Base-by-base conservation (phyloP, 352 stramenopile species). In the Globisporangium spinosum region DNA sequence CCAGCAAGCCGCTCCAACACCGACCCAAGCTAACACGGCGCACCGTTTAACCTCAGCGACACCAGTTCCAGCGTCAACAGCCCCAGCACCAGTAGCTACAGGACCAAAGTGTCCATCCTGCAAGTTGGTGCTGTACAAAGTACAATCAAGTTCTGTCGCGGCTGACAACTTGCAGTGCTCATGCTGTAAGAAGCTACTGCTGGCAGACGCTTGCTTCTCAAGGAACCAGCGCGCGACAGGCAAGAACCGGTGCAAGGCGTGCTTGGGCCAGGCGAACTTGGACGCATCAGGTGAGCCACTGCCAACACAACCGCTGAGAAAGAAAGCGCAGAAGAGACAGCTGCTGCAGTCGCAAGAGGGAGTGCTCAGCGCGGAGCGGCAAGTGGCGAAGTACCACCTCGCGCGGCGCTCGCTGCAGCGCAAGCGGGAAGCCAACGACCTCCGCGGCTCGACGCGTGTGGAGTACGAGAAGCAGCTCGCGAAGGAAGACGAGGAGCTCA, bases 391-490 rank as follows among this genome's bases (percentile, higher is more conserved):
- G 32, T 65, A 70, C 38, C 70, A 74, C 35, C 23, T 72, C 3
- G 71, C 61, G 1, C 65, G 64, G 29, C 68, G 68, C 2, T 66
- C 71, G 34, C 59, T 74, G 25, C 32, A 71, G 49, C 64, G 71
- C 23, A 62, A 66, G 22, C 57, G 62, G 6, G 32, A 62, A 1
- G 60, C 64, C 0, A 77, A 77, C 40, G 71, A 77, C 54, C 61
- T 77, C 12, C 59, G 68, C 1, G 71, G 71, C 3, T 67, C 68
- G 9, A 74, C 71, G 3, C 68, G 68, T 10, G 4, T 72, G 10
- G 71, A 71, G 17, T 77, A 77, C 15, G 62, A 72, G 25, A 29
- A 53, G 49, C 64, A 74, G 22, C 65, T 77, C 15, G 38, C n/a
- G 3, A 65, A 56, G 22, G 64, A 77, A 22, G 68, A 77, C 13